Percentiles rank a stretch among this genome's conserved stretches.
Evolutionary conservation across 805 yeast genomes (phyloP).

Genomic region (Candida sanyiensis): DNA sequence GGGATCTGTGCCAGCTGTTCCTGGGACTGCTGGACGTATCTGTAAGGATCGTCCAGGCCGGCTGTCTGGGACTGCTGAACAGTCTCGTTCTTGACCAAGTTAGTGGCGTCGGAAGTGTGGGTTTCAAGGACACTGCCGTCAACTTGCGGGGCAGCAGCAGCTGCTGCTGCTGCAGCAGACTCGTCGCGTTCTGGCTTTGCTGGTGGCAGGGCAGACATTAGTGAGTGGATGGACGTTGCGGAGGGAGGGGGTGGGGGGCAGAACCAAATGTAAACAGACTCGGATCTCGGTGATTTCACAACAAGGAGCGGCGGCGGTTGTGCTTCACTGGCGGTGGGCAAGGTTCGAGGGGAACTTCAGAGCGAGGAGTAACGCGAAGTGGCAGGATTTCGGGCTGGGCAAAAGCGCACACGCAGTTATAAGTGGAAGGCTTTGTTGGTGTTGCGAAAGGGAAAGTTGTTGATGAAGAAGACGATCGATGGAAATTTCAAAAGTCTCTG

Average conservation of each 20-base stretch:
- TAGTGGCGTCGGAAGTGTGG: neutral
- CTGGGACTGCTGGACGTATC: conserved; percentile 13
- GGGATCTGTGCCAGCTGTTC: conserved; percentile 10
- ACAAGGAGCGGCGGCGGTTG: neutral
- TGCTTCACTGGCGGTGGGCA: neutral
- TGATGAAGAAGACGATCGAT: neutral
- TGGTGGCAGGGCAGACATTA: conserved; percentile 4
- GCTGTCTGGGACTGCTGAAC: conserved; percentile 5
- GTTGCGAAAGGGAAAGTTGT: neutral
- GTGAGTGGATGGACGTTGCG: neutral
- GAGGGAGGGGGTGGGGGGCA: too few species aligned
- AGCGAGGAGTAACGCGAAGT: neutral
- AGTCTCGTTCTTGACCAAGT: neutral
- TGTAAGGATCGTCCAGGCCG: conserved; percentile 11
- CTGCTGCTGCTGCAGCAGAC: neutral
- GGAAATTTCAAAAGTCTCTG: neutral
- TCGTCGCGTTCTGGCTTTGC: conserved; percentile 2
- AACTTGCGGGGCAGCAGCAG: neutral
- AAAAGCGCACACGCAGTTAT: neutral
- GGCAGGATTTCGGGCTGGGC: neutral
- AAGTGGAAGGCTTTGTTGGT: conserved; percentile 1
- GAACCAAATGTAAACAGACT: too few species aligned
- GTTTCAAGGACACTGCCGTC: neutral
- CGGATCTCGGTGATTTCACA: too few species aligned
- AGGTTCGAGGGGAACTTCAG: neutral